Base-by-base conservation (phyloP, 192 early-diverging fungal species). In the Backusella tarrabulga region DNA sequence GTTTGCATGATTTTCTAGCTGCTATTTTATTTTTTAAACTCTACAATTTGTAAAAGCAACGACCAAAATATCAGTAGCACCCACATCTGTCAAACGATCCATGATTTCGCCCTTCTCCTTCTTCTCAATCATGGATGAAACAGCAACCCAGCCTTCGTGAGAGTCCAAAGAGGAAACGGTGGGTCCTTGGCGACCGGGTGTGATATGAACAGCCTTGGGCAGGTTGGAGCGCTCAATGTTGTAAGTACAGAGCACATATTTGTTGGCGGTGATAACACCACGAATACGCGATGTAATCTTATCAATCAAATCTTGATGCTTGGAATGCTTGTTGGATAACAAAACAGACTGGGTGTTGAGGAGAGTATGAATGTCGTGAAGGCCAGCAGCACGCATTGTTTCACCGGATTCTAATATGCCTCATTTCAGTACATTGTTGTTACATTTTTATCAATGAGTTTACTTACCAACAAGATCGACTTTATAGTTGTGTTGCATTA, bases 381-480 rank as follows among this genome's bases (percentile, higher is more conserved):
- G 89, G n/a, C 97, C 96, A 19, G 98, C 98, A 23, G 96, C 98
- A 60, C 95, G 91, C 98, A 99, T 99, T n/a, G 98, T 99, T 73
- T 99, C 97, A 74, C 98, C 98, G 23, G 95, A 95, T 86, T 98
- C 97, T 60, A 82, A 72, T 17, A 68, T 19, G 14, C 29, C 2
- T 35, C 1, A 26, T 26, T 19, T 68, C 21, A 52, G 23, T 40
- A 38, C 29, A 8, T 42, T 4, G 7, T 42, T 32, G 2, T 42
- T 32, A 0, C 32, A 32, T 32, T 32, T 32, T 32, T 3, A 32
- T 3, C 3, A 26, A 54, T 14, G 23, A 23, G 32, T 3, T 19
- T 6, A 29, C 69, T 67, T 69, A 85, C 85, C 85, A 81, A 85
- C 85, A 73, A 85, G 79, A 85, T 85, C 85, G 52, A 85, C 85